These are phyloP conservation scores for Rhizopus microsporus DNA, from an alignment of 371 early-diverging fungal genomes.

Conservation along the genomic window DNA sequence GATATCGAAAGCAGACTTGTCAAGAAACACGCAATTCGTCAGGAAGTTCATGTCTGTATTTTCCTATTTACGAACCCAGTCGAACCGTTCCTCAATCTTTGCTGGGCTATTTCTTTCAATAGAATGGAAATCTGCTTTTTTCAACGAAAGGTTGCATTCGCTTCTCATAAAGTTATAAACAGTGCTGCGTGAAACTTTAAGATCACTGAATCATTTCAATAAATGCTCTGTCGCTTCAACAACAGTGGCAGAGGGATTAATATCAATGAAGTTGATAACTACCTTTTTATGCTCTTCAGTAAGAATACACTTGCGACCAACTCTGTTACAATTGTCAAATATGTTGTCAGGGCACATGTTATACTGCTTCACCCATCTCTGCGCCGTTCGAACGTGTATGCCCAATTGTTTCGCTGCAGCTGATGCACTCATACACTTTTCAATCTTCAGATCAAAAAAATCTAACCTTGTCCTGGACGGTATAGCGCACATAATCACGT, in stretches of 20 bases:
- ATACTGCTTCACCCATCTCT: conserved; percentile 11
- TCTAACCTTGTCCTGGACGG: conserved; percentile 18
- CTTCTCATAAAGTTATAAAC: conserved; percentile 17
- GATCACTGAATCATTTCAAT: conserved; percentile 11
- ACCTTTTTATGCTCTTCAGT: conserved; percentile 12
- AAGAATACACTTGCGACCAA: conserved; percentile 11
- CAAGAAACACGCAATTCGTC: too few relatives aligned
- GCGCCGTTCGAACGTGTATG: conserved; percentile 22
- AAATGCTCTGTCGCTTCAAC: conserved; percentile 16
- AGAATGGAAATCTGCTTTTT: conserved; percentile 18
- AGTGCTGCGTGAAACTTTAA: conserved; percentile 12
- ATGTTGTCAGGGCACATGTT: conserved; percentile 11
- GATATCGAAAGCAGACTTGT: conserved; percentile 22
- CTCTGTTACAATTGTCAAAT: conserved; percentile 10
- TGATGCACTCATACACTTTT: conserved; percentile 18
- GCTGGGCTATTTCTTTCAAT: conserved; percentile 13
- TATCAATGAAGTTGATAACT: conserved; percentile 9
- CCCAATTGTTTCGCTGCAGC: conserved; percentile 31
- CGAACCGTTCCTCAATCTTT: conserved; percentile 18
- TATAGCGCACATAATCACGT: conserved; percentile 18
- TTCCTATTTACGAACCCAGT: conserved; percentile 18
- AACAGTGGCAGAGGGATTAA: conserved; percentile 8
- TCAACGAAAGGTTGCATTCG: conserved; percentile 14
- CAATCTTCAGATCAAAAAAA: conserved; percentile 20
- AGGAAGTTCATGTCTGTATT: conserved; percentile 22